A percentile compares a stretch with the other conserved stretches of the same genome.
Evolutionary conservation across 208 protist genomes (phyloP).

Genomic region (Leishmania tarentolae): DNA sequence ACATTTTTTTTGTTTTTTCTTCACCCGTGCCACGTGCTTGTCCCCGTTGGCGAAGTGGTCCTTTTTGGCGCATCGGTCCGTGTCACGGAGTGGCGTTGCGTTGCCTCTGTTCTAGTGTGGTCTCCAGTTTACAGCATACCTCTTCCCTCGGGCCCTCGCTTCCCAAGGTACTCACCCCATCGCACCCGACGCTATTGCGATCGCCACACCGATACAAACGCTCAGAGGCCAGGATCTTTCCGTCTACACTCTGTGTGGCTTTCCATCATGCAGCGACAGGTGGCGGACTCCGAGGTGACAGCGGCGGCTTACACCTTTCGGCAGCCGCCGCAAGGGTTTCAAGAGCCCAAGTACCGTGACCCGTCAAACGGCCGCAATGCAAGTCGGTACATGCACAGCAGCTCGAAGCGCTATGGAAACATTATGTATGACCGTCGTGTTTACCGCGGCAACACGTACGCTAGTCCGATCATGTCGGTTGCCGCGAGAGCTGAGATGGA

Average conservation of each 20-base stretch:
- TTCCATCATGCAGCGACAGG: constrained; percentile 42
- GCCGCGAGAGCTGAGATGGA: constrained; percentile 71
- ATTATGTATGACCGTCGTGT: constrained; percentile 97
- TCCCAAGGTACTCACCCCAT: neutral
- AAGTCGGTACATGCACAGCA: neutral
- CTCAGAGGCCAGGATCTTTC: neutral
- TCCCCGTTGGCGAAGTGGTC: neutral
- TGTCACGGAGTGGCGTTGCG: neutral
- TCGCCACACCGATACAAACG: neutral
- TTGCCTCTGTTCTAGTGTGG: neutral
- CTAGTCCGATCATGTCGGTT: constrained; percentile 83
- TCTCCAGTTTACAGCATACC: neutral
- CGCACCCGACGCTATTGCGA: neutral
- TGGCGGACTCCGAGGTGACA: constrained; percentile 36
- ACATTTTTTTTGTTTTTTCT: neutral
- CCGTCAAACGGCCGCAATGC: constrained; percentile 28
- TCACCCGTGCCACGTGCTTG: neutral
- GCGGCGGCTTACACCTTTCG: constrained; percentile 90
- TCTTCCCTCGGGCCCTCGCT: neutral
- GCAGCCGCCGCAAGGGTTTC: constrained; percentile 83
- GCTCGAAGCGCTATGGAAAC: constrained; percentile 84
- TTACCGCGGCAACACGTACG: constrained; percentile 95
- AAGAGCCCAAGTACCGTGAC: constrained; percentile 85
- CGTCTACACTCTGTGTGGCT: constrained; percentile 3
- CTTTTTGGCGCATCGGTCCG: neutral